Evolutionary conservation across 768 basidiomycete species (phyloP).

Genomic region (Hortiboletus flavorubellus): DNA sequence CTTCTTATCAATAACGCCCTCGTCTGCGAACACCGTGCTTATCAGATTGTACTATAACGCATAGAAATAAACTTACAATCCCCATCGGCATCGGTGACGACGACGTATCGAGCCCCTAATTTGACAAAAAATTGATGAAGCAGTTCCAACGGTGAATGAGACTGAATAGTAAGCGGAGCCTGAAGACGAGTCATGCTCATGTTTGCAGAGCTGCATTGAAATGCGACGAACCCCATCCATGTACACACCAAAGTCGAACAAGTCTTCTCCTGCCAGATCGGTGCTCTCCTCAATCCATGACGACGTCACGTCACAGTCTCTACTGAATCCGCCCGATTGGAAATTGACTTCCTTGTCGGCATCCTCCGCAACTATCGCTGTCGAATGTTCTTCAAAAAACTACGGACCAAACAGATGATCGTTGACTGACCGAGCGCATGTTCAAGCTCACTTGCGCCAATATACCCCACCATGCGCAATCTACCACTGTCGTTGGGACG

Average conservation of each 20-base stretch:
- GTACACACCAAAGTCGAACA: slow-evolving; percentile 80
- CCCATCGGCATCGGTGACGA: slow-evolving; percentile 81
- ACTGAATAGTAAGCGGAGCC: slow-evolving; percentile 85
- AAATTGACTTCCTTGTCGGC: slow-evolving; percentile 68
- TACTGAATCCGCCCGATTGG: slow-evolving; percentile 42
- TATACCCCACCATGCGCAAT: slow-evolving; percentile 79
- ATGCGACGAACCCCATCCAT: slow-evolving; percentile 72
- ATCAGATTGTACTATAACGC: not conserved
- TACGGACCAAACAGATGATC: not conserved
- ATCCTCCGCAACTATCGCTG: slow-evolving; percentile 74
- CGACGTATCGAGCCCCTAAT: slow-evolving; percentile 86
- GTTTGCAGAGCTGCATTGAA: not conserved
- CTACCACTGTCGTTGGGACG: slow-evolving; percentile 45
- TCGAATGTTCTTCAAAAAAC: not conserved
- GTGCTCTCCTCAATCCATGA: slow-evolving; percentile 46
- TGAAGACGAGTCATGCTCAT: slow-evolving; percentile 27
- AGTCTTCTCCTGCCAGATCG: slow-evolving; percentile 37
- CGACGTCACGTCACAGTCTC: slow-evolving; percentile 43
- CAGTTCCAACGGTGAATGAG: slow-evolving; percentile 85
- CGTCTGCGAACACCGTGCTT: slow-evolving; percentile 44
- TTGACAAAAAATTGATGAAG: slow-evolving; percentile 94
- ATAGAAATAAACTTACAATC: slow-evolving; percentile 51
- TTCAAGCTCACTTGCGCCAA: slow-evolving; percentile 90
- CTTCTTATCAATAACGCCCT: slow-evolving; percentile 93
- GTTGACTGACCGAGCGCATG: slow-evolving; percentile 74